Percentiles rank a stretch among this genome's conserved stretches.
These are phyloP conservation scores for Crithidia brevicula DNA, from an alignment of 208 protist genomes.

Conservation along the genomic window DNA sequence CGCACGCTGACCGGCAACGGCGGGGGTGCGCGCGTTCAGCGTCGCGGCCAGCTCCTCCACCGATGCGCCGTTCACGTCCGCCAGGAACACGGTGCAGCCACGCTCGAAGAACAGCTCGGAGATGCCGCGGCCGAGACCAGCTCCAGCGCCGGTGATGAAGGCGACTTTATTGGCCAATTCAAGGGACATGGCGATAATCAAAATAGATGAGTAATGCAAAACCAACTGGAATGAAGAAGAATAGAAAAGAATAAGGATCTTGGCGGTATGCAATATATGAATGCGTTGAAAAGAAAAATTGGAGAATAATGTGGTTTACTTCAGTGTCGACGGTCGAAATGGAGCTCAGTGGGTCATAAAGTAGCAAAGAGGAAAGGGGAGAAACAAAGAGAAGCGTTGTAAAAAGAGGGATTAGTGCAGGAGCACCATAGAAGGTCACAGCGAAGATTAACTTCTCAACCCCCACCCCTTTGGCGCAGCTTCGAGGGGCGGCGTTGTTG, in stretches of 20 bases:
- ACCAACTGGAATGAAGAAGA: neutral
- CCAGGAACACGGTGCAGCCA: neutral
- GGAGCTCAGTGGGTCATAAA: neutral
- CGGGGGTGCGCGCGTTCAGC: neutral
- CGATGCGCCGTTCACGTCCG: neutral
- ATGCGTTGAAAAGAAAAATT: no score
- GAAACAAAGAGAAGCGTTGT: neutral
- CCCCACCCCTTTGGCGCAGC: no score
- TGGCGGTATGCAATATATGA: neutral
- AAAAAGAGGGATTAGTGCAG: neutral
- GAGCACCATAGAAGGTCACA: no score
- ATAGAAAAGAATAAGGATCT: neutral
- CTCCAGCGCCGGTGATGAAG: neutral
- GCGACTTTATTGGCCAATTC: neutral
- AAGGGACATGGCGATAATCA: neutral
- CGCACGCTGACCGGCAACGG: neutral
- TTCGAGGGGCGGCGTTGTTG: no score
- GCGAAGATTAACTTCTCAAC: no score
- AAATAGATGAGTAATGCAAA: neutral
- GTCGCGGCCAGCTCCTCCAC: neutral
- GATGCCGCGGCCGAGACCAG: conserved; percentile 3
- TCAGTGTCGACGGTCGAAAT: neutral
- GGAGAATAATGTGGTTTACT: no score
- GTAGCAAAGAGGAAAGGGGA: neutral
- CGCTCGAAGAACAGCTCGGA: conserved; percentile 3